Base-by-base conservation (phyloP, 208 protist genomes). In the Acanthamoeba lenticulata region DNA sequence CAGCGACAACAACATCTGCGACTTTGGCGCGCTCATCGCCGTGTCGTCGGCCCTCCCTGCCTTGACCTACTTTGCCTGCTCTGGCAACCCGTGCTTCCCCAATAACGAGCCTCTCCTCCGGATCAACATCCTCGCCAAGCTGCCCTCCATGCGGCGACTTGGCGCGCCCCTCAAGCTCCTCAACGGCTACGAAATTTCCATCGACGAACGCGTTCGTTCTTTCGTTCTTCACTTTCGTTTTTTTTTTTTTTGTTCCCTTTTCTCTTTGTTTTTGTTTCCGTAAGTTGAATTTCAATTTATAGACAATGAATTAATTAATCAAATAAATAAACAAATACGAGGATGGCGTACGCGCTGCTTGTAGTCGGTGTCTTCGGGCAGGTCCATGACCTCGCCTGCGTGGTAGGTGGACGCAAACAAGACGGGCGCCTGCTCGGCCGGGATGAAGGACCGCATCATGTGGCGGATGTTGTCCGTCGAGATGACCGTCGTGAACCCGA, bases 381-480 rank as follows among this genome's bases (percentile, higher is more conserved):
- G 85, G 57, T 62, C 34, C 52, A 97, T 93, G 38, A 83, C 88
- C 81, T 97, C 96, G 49, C 94, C 95, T 36, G 96, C 89, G 81
- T 97, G 92, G 67, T 97, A 97, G 5, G 96, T 97, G 21, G 94
- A 96, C 36, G 96, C 95, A 69, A 92, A 97, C 19, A 97, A 49
- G 2, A 96, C 57, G 40, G 96, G 96, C 15, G 93, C 91, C 69
- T 96, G 81, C 27, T 94, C 79, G 44, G 95, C 55, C 21, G 92
- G 79, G 32, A 97, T 96, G 55, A 96, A 95, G 47, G 90, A 95
- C 44, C 98, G 96, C 34, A 99, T 90, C 67, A 98, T 96, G 72
- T 99, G 98, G 32, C 98, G 96, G 38, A 99, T 97, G 15, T 96
- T 98, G 94, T 99, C 98, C 11, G 98, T 99, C 4, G 98, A 98